Evolutionary conservation across 306 rosid species (phyloP).

Genomic region (Cyamopsis tetragonoloba): DNA sequence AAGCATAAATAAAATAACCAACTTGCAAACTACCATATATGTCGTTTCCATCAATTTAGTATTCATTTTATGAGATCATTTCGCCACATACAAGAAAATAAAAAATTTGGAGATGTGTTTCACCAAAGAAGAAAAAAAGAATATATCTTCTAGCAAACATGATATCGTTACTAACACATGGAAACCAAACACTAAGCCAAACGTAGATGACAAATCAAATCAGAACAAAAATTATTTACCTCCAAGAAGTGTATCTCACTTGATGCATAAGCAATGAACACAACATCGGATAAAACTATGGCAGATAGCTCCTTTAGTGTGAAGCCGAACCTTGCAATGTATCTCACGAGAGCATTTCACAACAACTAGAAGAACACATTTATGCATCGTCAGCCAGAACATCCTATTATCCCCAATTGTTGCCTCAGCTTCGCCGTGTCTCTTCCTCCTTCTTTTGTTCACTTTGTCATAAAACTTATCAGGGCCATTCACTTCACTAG

Average conservation of each 20-base stretch:
- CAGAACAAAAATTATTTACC: conserved; percentile 49
- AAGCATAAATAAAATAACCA: background rate
- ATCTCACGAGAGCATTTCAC: conserved; percentile 22
- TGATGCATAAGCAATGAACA: conserved; percentile 31
- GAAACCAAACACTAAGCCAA: too few relatives aligned
- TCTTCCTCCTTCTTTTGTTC: too few relatives aligned
- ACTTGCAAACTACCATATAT: background rate
- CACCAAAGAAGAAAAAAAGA: too few relatives aligned
- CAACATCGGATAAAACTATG: conserved; percentile 47
- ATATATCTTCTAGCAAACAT: too few relatives aligned
- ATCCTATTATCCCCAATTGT: conserved; percentile 27
- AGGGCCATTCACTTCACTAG: background rate
- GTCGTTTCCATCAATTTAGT: too few relatives aligned
- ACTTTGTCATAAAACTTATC: conserved; percentile 51
- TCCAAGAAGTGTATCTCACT: conserved; percentile 35
- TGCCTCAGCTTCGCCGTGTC: too few relatives aligned
- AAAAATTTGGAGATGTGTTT: too few relatives aligned
- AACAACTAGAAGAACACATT: conserved; percentile 14
- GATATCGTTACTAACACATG: too few relatives aligned
- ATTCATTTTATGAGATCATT: too few relatives aligned
- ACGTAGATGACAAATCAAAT: background rate
- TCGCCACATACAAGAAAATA: too few relatives aligned
- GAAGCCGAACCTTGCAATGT: conserved; percentile 25
- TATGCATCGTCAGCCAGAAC: conserved; percentile 41
- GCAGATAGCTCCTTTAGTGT: conserved; percentile 43